A percentile compares a stretch with the other conserved stretches of the same genome.
These are phyloP conservation scores for Emmonsiellopsis sp. DNA, from an alignment of 2,329 filamentous ascomycete species.

Conservation along the genomic window DNA sequence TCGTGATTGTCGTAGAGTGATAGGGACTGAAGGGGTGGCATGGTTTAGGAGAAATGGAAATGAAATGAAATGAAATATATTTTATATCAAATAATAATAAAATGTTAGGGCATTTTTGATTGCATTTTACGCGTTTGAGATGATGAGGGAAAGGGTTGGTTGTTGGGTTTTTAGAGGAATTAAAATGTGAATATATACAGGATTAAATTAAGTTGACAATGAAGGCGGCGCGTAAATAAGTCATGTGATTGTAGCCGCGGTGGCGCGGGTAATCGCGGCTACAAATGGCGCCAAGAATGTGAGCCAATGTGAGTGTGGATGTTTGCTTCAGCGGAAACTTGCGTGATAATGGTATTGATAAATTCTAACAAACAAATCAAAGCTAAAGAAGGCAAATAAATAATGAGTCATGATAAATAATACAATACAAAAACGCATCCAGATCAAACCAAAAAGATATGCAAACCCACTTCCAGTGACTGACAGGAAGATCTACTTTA, in stretches of 20 bases:
- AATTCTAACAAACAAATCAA: neutral
- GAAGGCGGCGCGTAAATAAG: too few relatives aligned
- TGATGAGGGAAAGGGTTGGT: too few relatives aligned
- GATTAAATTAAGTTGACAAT: too few relatives aligned
- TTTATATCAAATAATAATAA: neutral
- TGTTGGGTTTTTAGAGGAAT: too few relatives aligned
- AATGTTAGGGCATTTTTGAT: neutral
- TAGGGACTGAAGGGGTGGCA: neutral
- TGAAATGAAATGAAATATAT: neutral
- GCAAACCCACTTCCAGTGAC: too few relatives aligned
- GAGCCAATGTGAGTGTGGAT: too few relatives aligned
- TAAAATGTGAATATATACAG: too few relatives aligned
- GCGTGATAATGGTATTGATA: too few relatives aligned
- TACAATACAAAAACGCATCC: neutral
- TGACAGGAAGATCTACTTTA: neutral
- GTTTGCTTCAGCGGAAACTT: too few relatives aligned
- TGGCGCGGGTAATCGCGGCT: too few relatives aligned
- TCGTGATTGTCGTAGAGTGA: neutral
- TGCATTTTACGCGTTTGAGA: neutral
- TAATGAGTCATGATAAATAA: neutral
- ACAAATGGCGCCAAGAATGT: too few relatives aligned
- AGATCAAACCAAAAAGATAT: neutral
- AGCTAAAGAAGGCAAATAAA: neutral
- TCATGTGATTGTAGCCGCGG: too few relatives aligned
- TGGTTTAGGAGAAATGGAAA: neutral